Percentiles rank a stretch among this genome's conserved stretches.
phyloP scores from a whole-genome alignment of 2,329 filamentous ascomycete species.

The Ophiostoma tasmaniense region DNA sequence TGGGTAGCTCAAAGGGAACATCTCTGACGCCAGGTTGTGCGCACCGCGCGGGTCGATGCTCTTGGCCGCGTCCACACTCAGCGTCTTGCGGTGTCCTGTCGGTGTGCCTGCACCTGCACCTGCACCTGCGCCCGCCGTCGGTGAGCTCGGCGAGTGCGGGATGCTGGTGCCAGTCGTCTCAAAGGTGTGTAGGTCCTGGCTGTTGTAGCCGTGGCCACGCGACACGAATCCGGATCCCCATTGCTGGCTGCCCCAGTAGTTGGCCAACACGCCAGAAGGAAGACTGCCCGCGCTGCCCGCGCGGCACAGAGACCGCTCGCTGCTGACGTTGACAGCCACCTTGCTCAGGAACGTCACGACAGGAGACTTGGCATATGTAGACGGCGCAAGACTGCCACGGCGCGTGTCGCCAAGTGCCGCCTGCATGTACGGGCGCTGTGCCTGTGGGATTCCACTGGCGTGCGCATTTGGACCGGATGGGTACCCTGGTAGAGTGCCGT shows the following conservation, averaged over 20 bases:
- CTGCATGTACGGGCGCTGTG: slow-evolving; percentile 25
- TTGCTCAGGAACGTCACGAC: slow-evolving; percentile 79
- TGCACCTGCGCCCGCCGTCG: not conserved
- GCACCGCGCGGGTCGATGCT: slow-evolving; percentile 23
- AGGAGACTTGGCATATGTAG: slow-evolving; percentile 74
- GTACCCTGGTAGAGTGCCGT: slow-evolving; percentile 61
- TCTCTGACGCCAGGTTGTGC: slow-evolving; percentile 40
- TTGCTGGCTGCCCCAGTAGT: slow-evolving; percentile 84
- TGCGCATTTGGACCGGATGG: not conserved
- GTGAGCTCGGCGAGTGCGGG: not conserved
- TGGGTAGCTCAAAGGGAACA: slow-evolving; percentile 70
- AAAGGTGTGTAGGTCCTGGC: slow-evolving; percentile 3
- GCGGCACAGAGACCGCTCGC: slow-evolving; percentile 58
- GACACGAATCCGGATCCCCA: slow-evolving; percentile 43
- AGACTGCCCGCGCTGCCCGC: slow-evolving; percentile 61
- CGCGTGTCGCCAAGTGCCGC: slow-evolving; percentile 37
- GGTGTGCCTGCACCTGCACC: slow-evolving; percentile 11
- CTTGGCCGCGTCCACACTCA: slow-evolving; percentile 35
- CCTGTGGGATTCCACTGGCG: not conserved
- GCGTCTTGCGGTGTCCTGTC: slow-evolving; percentile 36
- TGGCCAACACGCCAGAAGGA: slow-evolving; percentile 80
- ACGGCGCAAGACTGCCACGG: slow-evolving; percentile 64
- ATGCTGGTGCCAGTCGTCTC: slow-evolving; percentile 14
- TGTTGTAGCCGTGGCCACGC: slow-evolving; percentile 5
- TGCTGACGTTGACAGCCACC: slow-evolving; percentile 70